phyloP scores from a whole-genome alignment of 2,329 filamentous ascomycete genomes.

The Fusarium lateritium region DNA sequence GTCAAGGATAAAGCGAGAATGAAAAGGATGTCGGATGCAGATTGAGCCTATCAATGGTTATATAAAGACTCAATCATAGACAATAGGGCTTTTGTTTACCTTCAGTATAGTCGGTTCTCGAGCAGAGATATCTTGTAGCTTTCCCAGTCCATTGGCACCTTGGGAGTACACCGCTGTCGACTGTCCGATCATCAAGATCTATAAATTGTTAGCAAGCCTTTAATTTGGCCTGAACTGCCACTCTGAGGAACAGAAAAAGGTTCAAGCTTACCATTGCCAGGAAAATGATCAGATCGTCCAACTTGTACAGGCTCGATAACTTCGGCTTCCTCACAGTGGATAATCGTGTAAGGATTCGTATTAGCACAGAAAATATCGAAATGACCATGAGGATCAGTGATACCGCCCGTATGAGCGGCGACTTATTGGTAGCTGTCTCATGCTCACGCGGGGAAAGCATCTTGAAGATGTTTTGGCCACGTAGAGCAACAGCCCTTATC shows the following conservation, averaged over 20 bases:
- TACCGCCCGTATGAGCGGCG: conserved; percentile 18
- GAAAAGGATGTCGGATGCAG: conserved; percentile 7
- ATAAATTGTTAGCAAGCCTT: not conserved
- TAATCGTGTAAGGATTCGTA: conserved; percentile 12
- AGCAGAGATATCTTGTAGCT: not conserved
- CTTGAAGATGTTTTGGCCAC: not conserved
- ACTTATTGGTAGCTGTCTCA: conserved; percentile 13
- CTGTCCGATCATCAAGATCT: conserved; percentile 9
- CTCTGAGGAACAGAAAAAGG: no score
- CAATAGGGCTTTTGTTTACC: not conserved
- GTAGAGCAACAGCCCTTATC: not conserved
- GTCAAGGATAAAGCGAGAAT: not conserved
- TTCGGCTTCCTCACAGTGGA: not conserved
- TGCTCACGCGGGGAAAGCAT: conserved; percentile 25
- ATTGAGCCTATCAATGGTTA: not conserved
- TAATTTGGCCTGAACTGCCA: no score
- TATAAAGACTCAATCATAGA: rapidly evolving
- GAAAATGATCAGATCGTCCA: conserved; percentile 16
- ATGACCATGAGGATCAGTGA: conserved; percentile 27
- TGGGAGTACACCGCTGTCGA: conserved; percentile 4
- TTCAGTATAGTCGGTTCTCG: not conserved
- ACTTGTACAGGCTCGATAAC: conserved; percentile 3
- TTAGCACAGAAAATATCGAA: conserved; percentile 2
- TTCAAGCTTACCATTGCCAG: conserved; percentile 5
- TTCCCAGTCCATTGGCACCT: conserved; percentile 12